Conservation (phyloP, 345 rosid genomes). For the Trapa incisa region DNA sequence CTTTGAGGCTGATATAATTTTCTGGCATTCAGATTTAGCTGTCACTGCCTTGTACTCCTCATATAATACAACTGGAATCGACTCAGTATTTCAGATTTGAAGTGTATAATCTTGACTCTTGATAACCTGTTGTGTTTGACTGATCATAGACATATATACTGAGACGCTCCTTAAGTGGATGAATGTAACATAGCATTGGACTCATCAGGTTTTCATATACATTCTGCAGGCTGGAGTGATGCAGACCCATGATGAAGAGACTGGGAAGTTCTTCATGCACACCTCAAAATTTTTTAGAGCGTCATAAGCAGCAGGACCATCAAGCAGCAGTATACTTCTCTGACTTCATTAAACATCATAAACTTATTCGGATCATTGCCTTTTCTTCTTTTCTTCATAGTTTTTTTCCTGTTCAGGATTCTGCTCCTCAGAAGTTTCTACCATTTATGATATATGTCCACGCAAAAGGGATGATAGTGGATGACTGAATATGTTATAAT, state of each 20-base stretch:
- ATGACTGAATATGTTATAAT: slow-evolving; percentile 62
- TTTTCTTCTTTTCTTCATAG: not conserved
- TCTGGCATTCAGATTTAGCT: not conserved
- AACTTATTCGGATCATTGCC: not conserved
- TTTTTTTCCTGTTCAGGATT: slow-evolving; percentile 29
- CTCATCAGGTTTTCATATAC: not conserved
- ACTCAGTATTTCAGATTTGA: not conserved
- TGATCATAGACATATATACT: not conserved
- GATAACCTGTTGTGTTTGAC: not conserved
- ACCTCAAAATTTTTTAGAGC: too few relatives aligned
- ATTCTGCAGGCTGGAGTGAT: slow-evolving; percentile 50
- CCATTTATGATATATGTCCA: slow-evolving; percentile 83
- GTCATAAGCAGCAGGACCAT: too few relatives aligned
- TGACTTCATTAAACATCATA: not conserved
- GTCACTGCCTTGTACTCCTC: not conserved
- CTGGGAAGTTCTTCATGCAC: slow-evolving; percentile 60
- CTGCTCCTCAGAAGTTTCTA: slow-evolving; percentile 36
- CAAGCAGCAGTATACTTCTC: not conserved
- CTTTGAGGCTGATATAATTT: not conserved
- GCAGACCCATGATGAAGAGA: slow-evolving; percentile 74
- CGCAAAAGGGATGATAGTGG: slow-evolving; percentile 78
- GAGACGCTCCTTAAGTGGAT: too few relatives aligned
- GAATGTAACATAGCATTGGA: not conserved
- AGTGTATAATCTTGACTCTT: not conserved
- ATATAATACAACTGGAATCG: not conserved